Percentiles rank a stretch among this genome's conserved stretches.
phyloP scores from a whole-genome alignment of 805 yeast species.

The Starmerella floricola region DNA sequence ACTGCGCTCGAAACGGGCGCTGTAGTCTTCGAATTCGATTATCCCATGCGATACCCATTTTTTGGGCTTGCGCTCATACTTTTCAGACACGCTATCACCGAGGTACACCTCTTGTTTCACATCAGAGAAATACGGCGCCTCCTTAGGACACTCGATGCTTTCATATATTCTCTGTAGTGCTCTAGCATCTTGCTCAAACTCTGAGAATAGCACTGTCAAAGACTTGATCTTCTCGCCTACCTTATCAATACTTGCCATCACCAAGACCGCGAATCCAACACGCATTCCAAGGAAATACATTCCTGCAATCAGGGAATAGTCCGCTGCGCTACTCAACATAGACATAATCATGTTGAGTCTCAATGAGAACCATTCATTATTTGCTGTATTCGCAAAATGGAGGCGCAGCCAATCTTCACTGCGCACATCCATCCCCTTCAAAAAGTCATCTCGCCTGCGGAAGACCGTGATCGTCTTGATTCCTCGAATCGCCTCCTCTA shows the following conservation, averaged over 20 bases:
- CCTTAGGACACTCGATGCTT: conserved; percentile 64
- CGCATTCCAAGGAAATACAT: conserved; percentile 50
- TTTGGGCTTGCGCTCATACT: conserved; percentile 15
- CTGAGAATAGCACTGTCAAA: conserved; percentile 87
- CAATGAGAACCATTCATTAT: conserved; percentile 46
- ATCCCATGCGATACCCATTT: conserved; percentile 72
- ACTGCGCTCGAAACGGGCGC: conserved; percentile 73
- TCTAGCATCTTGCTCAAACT: conserved; percentile 80
- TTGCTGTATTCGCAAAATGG: conserved; percentile 63
- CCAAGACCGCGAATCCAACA: conserved; percentile 84
- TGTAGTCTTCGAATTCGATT: conserved; percentile 55
- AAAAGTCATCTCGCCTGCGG: conserved; percentile 45
- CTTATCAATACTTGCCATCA: conserved; percentile 74
- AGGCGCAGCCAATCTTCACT: conserved; percentile 19
- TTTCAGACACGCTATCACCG: background rate
- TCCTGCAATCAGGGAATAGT: conserved; percentile 51
- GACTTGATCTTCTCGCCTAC: conserved; percentile 73
- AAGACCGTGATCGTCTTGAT: conserved; percentile 59
- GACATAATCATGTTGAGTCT: conserved; percentile 87
- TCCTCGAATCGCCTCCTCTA: conserved; percentile 65
- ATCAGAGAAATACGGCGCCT: conserved; percentile 69
- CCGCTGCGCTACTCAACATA: conserved; percentile 61
- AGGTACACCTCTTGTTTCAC: conserved; percentile 22
- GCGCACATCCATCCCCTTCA: conserved; percentile 33
- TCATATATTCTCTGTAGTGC: conserved; percentile 50